Conservation (phyloP, 305 asterid species). For the Fraxinus baroniana region DNA sequence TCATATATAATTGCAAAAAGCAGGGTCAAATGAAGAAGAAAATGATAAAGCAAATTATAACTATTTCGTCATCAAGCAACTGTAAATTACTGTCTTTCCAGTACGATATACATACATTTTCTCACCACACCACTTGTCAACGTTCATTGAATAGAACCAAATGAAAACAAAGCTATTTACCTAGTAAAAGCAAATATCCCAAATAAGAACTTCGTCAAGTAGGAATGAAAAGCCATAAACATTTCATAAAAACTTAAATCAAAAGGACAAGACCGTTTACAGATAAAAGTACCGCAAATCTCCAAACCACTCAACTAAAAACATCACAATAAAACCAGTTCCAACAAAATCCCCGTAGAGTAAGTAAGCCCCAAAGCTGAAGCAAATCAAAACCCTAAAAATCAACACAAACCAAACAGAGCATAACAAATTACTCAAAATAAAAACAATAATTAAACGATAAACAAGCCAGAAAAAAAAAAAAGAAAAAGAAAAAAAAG, state of each 20-base stretch:
- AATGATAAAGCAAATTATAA: neutral
- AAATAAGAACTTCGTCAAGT: neutral
- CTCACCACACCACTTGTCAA: neutral
- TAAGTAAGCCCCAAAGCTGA: constrained; percentile 20
- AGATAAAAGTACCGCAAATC: neutral
- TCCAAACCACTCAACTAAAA: neutral
- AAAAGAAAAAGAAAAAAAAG: neutral
- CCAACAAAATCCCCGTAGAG: constrained; percentile 25
- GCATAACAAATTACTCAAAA: neutral
- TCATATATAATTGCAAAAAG: neutral
- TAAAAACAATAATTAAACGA: neutral
- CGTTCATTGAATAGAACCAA: neutral
- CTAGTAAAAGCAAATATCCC: neutral
- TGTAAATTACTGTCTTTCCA: neutral
- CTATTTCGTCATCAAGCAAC: neutral
- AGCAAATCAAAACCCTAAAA: constrained; percentile 37
- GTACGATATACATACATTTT: neutral
- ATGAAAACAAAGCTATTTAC: neutral
- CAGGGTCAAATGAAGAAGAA: neutral
- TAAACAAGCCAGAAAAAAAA: constrained; percentile 15
- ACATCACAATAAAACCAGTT: neutral
- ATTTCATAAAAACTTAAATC: neutral
- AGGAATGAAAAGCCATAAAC: neutral
- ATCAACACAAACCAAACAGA: constrained; percentile 8
- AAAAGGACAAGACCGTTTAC: neutral